Base-by-base conservation (phyloP, 495 filamentous ascomycete genomes). In the Aspergillus heteromorphus region DNA sequence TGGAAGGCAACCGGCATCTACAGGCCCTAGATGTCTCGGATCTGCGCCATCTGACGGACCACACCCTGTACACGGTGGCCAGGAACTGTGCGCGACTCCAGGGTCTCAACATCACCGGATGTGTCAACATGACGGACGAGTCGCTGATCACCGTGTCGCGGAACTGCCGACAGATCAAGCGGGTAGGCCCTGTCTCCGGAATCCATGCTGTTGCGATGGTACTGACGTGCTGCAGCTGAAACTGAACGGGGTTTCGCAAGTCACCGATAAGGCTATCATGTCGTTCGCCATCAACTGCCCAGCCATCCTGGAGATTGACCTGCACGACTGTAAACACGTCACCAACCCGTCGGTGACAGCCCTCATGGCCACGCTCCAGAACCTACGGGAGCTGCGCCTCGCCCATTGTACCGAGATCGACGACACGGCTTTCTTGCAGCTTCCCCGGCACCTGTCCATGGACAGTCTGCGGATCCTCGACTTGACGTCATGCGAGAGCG, bases 221-320 rank as follows among this genome's bases (percentile, higher is more conserved):
- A 40, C 67, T 70, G 54, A 73, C 52, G 45, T 49, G 41, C 2
- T 48, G 34, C 66, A 96, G 87, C 78, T 99, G 53, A 99, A 99
- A 80, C 79, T 99, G 48, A 97, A 97, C 67, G 86, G 90, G 19
- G 95, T 95, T 63, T 61, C 65, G 16, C 84, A 93, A 64, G 70
- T 96, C 16, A 89, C 85, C 14, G 87, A 97, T 65, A 74, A 73
- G 18, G 84, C 92, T 3, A 84, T 97, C 61, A 65, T 89, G 42
- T 87, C 90, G 7, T 92, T 97, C 63, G 95, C 95, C 29, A 75
- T 84, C 23, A 82, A 91, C 66, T 97, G 92, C 67, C 88, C 84
- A 6, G 88, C 95, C 48, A 89, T 99, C 29, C 80, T 99, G 38
- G 95, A 99, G 69, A 96, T 97, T 55, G 95, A 99, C 65, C 83